phyloP scores from a whole-genome alignment of 2,329 filamentous ascomycete species.

The Phaeosphaeria sp. region DNA sequence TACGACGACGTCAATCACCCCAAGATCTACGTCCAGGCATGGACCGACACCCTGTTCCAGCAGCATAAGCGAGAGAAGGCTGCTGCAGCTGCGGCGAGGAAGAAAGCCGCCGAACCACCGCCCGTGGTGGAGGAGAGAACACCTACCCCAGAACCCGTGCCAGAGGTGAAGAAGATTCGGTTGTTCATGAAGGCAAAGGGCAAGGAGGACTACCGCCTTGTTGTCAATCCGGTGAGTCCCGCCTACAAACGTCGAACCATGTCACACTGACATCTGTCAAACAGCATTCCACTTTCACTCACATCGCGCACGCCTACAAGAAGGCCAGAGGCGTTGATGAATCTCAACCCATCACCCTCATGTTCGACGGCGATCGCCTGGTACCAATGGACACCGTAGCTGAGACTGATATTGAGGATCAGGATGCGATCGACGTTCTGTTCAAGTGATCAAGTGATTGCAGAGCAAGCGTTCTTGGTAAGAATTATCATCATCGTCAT shows the following conservation, averaged over 20 bases:
- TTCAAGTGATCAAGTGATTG: conserved; percentile 40
- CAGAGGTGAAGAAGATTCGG: conserved; percentile 46
- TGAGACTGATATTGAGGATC: conserved; percentile 46
- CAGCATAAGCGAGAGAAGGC: conserved; percentile 55
- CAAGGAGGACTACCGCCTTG: conserved; percentile 59
- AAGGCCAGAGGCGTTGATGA: conserved; percentile 23
- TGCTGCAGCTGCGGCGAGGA: conserved; percentile 32
- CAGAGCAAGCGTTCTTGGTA: neutral
- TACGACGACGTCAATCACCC: conserved; percentile 58
- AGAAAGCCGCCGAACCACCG: conserved; percentile 49
- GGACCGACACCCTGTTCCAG: conserved; percentile 70
- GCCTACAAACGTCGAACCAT: neutral
- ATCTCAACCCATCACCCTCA: conserved; percentile 40
- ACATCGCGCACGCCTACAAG: conserved; percentile 41
- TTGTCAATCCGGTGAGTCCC: conserved; percentile 53
- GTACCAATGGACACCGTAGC: conserved; percentile 40
- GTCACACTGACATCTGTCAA: conserved; percentile 12
- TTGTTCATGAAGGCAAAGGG: conserved; percentile 61
- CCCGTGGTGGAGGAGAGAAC: conserved; percentile 19
- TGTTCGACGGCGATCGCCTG: conserved; percentile 49
- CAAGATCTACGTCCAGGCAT: conserved; percentile 77
- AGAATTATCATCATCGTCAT: neutral
- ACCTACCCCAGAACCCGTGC: conserved; percentile 24
- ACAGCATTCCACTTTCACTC: conserved; percentile 41
- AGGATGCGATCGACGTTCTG: conserved; percentile 45